These are phyloP conservation scores for Cercospora janseana DNA, from an alignment of 2,329 filamentous ascomycete species.

Conservation along the genomic window DNA sequence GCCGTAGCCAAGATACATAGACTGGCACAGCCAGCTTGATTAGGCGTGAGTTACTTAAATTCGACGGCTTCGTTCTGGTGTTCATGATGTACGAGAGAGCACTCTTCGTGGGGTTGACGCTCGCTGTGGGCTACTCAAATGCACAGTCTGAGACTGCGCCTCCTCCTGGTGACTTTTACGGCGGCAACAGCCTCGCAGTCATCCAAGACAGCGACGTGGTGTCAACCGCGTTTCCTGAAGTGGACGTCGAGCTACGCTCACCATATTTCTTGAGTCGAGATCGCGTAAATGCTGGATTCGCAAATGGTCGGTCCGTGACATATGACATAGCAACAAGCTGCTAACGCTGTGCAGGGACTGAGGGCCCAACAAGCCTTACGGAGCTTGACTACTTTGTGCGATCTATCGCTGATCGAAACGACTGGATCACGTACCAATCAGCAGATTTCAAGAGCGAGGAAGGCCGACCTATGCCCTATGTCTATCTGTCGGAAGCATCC, in stretches of 20 bases:
- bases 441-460: slow-evolving; percentile 39
- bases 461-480: slow-evolving; percentile 36
- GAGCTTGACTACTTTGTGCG: slow-evolving; percentile 30
- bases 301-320: slow-evolving; percentile 26
- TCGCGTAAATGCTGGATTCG: slow-evolving; percentile 34
- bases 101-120: neutral
- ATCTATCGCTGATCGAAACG: slow-evolving; percentile 35
- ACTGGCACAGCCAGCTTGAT: too few species aligned
- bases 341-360: neutral
- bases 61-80: too few species aligned
- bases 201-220: slow-evolving; percentile 26
- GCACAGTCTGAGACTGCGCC: slow-evolving; percentile 1
- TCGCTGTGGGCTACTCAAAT: neutral
- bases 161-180: slow-evolving; percentile 2
- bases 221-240: slow-evolving; percentile 37
- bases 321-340: neutral
- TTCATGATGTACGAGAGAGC: neutral
- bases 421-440: slow-evolving; percentile 36
- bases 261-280: slow-evolving; percentile 36
- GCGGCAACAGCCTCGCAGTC: neutral
- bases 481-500: slow-evolving; percentile 25
- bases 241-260: slow-evolving; percentile 33
- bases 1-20: neutral
- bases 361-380: slow-evolving; percentile 1
- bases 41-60: too few species aligned